Evolutionary conservation across 1,284 basidiomycete species (phyloP).

Genomic region (Mycocalia duriaeana): DNA sequence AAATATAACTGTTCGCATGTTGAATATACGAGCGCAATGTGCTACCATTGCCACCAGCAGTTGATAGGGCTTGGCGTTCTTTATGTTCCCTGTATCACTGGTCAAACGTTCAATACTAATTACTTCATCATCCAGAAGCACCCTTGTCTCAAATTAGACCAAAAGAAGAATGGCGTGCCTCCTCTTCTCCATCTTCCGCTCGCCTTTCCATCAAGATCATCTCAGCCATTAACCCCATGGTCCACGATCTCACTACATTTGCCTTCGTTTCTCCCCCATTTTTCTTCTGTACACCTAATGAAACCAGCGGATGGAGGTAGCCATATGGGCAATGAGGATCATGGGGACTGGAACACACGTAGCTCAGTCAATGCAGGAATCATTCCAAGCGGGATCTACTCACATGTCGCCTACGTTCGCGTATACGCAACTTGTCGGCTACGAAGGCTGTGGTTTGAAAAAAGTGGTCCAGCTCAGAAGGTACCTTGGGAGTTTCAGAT

Average conservation of each 20-base stretch:
- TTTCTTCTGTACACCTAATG: slow-evolving; percentile 43
- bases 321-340: slow-evolving; percentile 14
- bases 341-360: slow-evolving; percentile 1
- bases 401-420: slow-evolving; percentile 65
- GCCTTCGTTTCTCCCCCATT: slow-evolving; percentile 56
- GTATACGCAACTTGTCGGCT: slow-evolving; percentile 81
- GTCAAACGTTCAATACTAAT: too few relatives aligned
- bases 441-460: slow-evolving; percentile 75
- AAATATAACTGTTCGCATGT: too few relatives aligned
- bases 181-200: slow-evolving; percentile 74
- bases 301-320: slow-evolving; percentile 20
- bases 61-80: too few relatives aligned
- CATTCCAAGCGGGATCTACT: slow-evolving; percentile 56
- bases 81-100: too few relatives aligned
- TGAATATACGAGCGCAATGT: too few relatives aligned
- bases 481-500: slow-evolving; percentile 71
- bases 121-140: slow-evolving; percentile 41
- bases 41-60: too few relatives aligned
- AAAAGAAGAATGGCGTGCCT: slow-evolving; percentile 23
- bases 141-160: slow-evolving; percentile 43
- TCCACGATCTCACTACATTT: slow-evolving; percentile 61
- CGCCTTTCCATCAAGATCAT: slow-evolving; percentile 51
- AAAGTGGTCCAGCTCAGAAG: slow-evolving; percentile 44
- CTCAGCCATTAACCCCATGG: slow-evolving; percentile 67
- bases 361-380: neutral